Evolutionary conservation across 1,284 basidiomycete species (phyloP).

Genomic region (Sphagnurus paluster): DNA sequence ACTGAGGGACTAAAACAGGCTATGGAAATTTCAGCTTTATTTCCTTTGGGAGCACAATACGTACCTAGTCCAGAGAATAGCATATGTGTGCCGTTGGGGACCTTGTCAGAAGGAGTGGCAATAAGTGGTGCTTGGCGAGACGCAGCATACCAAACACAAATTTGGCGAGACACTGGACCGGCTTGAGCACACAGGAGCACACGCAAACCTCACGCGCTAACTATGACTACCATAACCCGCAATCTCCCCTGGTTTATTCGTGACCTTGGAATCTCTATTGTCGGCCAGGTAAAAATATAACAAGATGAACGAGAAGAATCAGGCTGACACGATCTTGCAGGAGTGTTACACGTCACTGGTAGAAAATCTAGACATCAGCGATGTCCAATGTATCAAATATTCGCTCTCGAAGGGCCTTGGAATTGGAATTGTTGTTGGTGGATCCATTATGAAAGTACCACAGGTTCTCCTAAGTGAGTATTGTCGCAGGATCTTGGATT

Average conservation of each 20-base stretch:
- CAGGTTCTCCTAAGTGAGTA: conserved; percentile 78
- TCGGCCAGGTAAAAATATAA: conserved; percentile 66
- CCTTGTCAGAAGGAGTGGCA: conserved; percentile 5
- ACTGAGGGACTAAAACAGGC: conserved; percentile 44
- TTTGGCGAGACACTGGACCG: too few relatives aligned
- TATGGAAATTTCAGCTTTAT: conserved; percentile 10
- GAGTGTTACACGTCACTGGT: conserved; percentile 92
- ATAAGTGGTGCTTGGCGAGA: conserved; percentile 7
- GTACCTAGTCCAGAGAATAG: conserved; percentile 21
- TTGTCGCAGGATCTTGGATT: background rate
- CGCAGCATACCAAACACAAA: conserved; percentile 8
- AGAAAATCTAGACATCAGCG: conserved; percentile 84
- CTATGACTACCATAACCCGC: conserved; percentile 69
- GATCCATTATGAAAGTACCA: conserved; percentile 94
- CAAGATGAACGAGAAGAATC: background rate
- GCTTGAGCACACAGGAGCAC: conserved; percentile 1
- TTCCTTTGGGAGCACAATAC: background rate
- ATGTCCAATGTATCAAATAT: conserved; percentile 87
- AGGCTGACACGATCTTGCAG: conserved; percentile 35
- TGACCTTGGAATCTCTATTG: conserved; percentile 77
- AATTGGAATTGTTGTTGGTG: conserved; percentile 90
- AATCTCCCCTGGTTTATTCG: conserved; percentile 82
- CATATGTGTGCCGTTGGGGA: conserved; percentile 2
- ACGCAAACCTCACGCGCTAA: conserved; percentile 8
- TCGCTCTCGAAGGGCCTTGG: conserved; percentile 92